Conservation (phyloP, 495 filamentous ascomycete species). For the Penicillium paxilli region DNA sequence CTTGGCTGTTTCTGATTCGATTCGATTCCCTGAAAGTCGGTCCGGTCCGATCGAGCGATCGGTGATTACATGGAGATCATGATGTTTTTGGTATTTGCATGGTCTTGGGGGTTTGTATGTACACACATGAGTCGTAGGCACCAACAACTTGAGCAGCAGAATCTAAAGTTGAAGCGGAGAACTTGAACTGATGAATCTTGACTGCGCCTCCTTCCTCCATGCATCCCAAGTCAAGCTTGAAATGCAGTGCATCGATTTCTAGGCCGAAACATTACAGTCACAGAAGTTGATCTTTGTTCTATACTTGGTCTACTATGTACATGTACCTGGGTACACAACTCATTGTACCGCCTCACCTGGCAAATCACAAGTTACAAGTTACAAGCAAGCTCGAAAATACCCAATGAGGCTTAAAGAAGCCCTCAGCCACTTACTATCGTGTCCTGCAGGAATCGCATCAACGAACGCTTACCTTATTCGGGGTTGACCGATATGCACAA, state of each 20-base stretch:
- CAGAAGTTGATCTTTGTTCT: too few species aligned
- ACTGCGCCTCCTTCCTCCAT: not conserved
- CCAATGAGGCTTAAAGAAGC: not conserved
- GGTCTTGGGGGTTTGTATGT: too few species aligned
- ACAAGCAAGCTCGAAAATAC: not conserved
- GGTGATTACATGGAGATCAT: not conserved
- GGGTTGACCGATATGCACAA: not conserved
- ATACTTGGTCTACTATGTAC: too few species aligned
- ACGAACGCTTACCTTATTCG: not conserved
- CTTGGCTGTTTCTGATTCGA: conserved; percentile 10
- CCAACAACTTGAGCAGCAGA: not conserved
- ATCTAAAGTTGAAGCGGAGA: too few species aligned
- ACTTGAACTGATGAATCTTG: not conserved
- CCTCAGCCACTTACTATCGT: not conserved
- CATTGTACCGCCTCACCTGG: too few species aligned
- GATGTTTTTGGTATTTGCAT: not conserved
- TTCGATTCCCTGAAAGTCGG: too few species aligned
- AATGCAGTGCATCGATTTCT: not conserved
- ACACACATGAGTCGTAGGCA: not conserved
- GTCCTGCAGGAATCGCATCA: not conserved
- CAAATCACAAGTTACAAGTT: too few species aligned
- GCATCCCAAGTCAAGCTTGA: not conserved
- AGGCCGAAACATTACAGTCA: not conserved
- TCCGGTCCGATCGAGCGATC: conserved; percentile 17
- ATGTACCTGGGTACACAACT: not conserved